Conservation (phyloP, 306 rosid species). For the Dalbergia cochinchinensis region DNA sequence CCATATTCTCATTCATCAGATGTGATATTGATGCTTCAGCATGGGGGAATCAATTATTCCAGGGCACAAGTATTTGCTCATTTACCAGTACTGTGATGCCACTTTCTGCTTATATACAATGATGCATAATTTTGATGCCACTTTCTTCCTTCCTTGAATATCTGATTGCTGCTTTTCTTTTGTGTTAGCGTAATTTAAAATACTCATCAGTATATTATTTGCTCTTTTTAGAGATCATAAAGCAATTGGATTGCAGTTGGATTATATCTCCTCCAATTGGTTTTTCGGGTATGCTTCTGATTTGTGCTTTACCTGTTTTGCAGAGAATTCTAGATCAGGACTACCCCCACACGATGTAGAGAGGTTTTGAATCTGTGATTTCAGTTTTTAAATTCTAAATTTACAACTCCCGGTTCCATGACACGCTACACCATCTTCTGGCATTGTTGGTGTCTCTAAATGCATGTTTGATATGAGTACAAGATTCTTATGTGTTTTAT, state of each 20-base stretch:
- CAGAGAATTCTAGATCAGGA: constrained; percentile 80
- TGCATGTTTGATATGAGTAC: constrained; percentile 35
- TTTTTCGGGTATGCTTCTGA: constrained; percentile 38
- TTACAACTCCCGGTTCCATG: constrained; percentile 19
- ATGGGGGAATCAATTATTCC: constrained; percentile 13
- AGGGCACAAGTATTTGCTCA: constrained; percentile 1
- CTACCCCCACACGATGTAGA: constrained; percentile 68
- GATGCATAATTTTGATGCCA: constrained; percentile 9
- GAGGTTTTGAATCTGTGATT: constrained; percentile 60
- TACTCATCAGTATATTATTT: constrained; percentile 22
- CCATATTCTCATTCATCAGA: constrained; percentile 26
- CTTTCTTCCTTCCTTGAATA: constrained; percentile 23
- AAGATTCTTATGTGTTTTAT: constrained; percentile 46
- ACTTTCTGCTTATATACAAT: constrained; percentile 30
- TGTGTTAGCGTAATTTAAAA: constrained; percentile 13
- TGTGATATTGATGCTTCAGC: constrained; percentile 22
- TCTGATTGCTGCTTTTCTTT: not conserved
- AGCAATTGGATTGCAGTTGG: not conserved
- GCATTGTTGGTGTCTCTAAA: constrained; percentile 29
- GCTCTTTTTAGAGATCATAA: constrained; percentile 16
- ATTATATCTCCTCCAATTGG: constrained; percentile 13
- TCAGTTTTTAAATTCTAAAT: constrained; percentile 35
- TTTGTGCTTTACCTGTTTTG: constrained; percentile 44
- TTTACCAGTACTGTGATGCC: not conserved
- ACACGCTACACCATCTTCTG: constrained; percentile 18